These are phyloP conservation scores for Zygotorulaspora chibaensis DNA, from an alignment of 805 yeast species.

Conservation along the genomic window DNA sequence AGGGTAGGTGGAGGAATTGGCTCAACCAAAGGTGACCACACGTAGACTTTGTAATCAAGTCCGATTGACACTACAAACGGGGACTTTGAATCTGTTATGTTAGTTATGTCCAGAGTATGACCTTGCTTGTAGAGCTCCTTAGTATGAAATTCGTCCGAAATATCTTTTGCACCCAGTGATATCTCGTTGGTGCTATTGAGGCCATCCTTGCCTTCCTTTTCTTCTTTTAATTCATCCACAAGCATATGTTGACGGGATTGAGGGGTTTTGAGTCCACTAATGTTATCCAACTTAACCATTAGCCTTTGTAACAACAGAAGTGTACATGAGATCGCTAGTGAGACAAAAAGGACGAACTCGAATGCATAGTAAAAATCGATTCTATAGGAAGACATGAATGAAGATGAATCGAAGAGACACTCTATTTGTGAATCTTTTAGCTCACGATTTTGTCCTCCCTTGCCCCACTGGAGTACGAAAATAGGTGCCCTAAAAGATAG, in stretches of 20 bases:
- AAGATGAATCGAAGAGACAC: slow-evolving; percentile 9
- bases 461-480: slow-evolving; percentile 7
- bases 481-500: slow-evolving; percentile 7
- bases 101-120: slow-evolving; percentile 61
- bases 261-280: slow-evolving; percentile 2
- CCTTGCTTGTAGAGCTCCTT: slow-evolving; percentile 45
- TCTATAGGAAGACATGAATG: slow-evolving; percentile 35
- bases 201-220: background rate
- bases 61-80: slow-evolving; percentile 69
- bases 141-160: slow-evolving; percentile 16
- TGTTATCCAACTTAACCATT: slow-evolving; percentile 25
- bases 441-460: background rate
- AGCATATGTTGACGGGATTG: background rate
- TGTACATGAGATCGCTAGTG: slow-evolving; percentile 49
- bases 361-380: slow-evolving; percentile 49
- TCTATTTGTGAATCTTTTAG: background rate
- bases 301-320: slow-evolving; percentile 41
- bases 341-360: slow-evolving; percentile 50
- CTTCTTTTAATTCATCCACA: background rate
- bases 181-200: background rate
- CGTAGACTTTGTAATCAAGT: slow-evolving; percentile 62
- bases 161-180: background rate
- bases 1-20: slow-evolving; percentile 47
- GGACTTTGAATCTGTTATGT: slow-evolving; percentile 52
- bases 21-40: slow-evolving; percentile 65